Evolutionary conservation across 2,329 filamentous ascomycete species (phyloP), one percentile per base, ranked within the genome.

Genomic region (Colletotrichum sublineola): DNA sequence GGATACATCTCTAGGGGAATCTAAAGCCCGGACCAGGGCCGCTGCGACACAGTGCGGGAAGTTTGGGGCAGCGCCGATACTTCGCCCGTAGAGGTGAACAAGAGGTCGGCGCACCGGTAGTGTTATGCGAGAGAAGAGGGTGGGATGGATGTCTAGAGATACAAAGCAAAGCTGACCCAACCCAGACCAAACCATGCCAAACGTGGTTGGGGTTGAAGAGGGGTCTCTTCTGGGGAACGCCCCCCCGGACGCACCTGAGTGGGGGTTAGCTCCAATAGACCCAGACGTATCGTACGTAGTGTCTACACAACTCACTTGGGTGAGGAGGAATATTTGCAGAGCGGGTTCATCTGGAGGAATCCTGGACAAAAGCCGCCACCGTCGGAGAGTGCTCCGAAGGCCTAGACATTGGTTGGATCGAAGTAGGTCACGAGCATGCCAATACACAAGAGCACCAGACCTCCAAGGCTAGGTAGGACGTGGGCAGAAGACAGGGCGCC

Each of bases 41-140:
- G 40, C n/a, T 42, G 62, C 50, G 55, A 71, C 67, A 73, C 71
- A 73, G 71, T 73, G 71, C 67, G 71, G 24, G 50, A 62, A 31
- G 8, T 44, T 44, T 12, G 38, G 31, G 44, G 58, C 44, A 58
- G 38, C 48, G 33, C 24, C 40, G 33, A 48, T 31, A 44, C 65
- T 53, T 36, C 38, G 18, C 11, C 68, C 58, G 63, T 63, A 58
- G 61, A 61, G 18, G 56, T 55, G 42, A 65, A n/a, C 29, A 36
- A 53, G 9, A 42, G 58, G 9, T 44, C 50, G 11, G 57, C n/a
- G 38, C 1, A 24, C 24, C 24, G 24, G 24, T 38, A 31, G 64
- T n/a, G 38, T 38, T 38, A 29, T 63, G 48, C 52, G 40, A 53
- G 44, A 44, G 57, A 14, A 57, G 63, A 68, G 52, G 42, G 53